These are phyloP conservation scores for Simplicillium sp. DNA, from an alignment of 2,329 filamentous ascomycete genomes.

Conservation along the genomic window DNA sequence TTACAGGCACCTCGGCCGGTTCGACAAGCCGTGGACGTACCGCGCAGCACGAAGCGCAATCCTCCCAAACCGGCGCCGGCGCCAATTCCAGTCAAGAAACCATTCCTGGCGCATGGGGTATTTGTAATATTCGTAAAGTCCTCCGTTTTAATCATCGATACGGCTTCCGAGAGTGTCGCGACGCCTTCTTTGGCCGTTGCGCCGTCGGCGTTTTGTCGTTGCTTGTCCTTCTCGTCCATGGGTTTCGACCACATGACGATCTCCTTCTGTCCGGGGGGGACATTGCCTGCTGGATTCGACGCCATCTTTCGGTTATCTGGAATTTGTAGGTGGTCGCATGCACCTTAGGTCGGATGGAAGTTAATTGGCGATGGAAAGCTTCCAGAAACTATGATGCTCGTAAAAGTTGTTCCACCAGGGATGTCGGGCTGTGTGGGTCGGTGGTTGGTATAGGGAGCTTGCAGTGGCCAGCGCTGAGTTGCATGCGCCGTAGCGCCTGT, in stretches of 20 bases:
- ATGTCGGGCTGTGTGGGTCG: no score
- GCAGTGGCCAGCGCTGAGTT: no score
- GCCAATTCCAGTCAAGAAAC: slow-evolving; percentile 74
- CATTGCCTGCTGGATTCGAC: slow-evolving; percentile 15
- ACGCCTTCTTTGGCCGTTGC: slow-evolving; percentile 15
- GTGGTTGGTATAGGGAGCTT: no score
- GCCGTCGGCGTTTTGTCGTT: slow-evolving; percentile 7
- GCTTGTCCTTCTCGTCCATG: slow-evolving; percentile 14
- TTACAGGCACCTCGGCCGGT: background rate
- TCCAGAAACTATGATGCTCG: no score
- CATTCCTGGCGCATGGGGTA: slow-evolving; percentile 75
- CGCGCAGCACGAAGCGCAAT: slow-evolving; percentile 63
- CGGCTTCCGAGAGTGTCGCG: slow-evolving; percentile 44
- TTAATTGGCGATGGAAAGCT: no score
- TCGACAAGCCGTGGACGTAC: slow-evolving; percentile 36
- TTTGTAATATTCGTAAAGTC: slow-evolving; percentile 68
- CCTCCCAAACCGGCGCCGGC: slow-evolving; percentile 68
- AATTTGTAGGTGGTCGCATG: no score
- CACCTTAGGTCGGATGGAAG: no score
- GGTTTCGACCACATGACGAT: slow-evolving; percentile 27
- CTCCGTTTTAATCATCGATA: slow-evolving; percentile 55
- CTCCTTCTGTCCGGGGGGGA: slow-evolving; percentile 17
- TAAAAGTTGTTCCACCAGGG: no score
- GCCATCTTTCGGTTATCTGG: slow-evolving; percentile 16
- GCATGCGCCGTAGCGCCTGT: no score